phyloP scores from a whole-genome alignment of 2,329 filamentous ascomycete species.

The Hypomyces perniciosus region DNA sequence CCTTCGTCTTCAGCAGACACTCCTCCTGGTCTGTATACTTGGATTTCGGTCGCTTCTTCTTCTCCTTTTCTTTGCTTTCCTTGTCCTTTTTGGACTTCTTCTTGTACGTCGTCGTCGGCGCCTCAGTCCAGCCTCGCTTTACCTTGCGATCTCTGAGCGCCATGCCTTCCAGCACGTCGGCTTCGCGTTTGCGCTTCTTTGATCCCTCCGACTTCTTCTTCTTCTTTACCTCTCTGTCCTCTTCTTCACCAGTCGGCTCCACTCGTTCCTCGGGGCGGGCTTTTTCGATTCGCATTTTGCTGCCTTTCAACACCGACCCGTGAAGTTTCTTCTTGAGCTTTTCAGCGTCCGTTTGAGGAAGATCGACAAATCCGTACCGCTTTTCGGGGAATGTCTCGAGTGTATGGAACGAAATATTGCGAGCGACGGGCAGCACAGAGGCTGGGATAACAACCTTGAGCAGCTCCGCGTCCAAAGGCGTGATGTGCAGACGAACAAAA shows the following conservation, averaged over 20 bases:
- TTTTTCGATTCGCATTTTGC: conserved; percentile 77
- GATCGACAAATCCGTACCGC: conserved; percentile 82
- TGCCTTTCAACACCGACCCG: conserved; percentile 75
- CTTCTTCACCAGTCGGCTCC: conserved; percentile 28
- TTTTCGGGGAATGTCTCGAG: conserved; percentile 85
- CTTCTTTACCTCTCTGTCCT: conserved; percentile 26
- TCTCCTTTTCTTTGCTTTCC: conserved; percentile 44
- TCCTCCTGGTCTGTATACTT: conserved; percentile 78
- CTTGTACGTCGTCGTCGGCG: conserved; percentile 43
- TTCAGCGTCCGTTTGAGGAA: conserved; percentile 77
- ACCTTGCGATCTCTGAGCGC: conserved; percentile 71
- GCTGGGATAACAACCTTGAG: conserved; percentile 66
- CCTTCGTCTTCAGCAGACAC: conserved; percentile 74
- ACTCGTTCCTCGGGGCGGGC: conserved; percentile 55
- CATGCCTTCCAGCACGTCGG: conserved; percentile 56
- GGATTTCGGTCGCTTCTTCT: conserved; percentile 57
- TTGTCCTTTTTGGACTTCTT: conserved; percentile 42
- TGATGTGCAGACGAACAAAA: conserved; percentile 64
- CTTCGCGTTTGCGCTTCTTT: conserved; percentile 47
- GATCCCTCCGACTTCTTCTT: conserved; percentile 30
- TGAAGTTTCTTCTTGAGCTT: conserved; percentile 88
- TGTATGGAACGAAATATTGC: conserved; percentile 81
- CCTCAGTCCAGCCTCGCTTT: conserved; percentile 84
- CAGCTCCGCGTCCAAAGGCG: conserved; percentile 72
- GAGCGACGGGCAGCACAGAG: conserved; percentile 58